These are phyloP conservation scores for Thymus mandschuricus DNA, from an alignment of 257 asterid species.

Conservation along the genomic window DNA sequence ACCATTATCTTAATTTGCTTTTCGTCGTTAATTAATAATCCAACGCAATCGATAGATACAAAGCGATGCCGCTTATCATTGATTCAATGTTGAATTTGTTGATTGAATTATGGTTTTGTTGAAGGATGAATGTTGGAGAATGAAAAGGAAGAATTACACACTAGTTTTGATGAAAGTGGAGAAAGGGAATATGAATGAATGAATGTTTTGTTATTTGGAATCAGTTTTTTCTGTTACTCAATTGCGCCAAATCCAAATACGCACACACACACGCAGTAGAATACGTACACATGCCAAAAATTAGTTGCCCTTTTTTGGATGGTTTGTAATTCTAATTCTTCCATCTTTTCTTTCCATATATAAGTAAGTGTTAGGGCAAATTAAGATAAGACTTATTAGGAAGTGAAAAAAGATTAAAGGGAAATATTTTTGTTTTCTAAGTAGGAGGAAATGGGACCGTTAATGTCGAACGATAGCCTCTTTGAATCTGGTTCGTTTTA, in stretches of 20 bases:
- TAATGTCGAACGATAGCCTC: too few species aligned
- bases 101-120: constrained; percentile 2
- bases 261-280: too few species aligned
- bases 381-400: too few species aligned
- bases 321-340: background rate
- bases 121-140: constrained; percentile 32
- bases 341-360: too few species aligned
- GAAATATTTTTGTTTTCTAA: too few species aligned
- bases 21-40: background rate
- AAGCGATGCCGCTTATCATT: too few species aligned
- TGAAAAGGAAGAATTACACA: constrained; percentile 7
- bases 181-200: constrained; percentile 3
- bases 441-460: too few species aligned
- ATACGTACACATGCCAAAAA: constrained; percentile 20
- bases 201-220: background rate
- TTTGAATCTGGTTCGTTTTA: too few species aligned
- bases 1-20: constrained; percentile 8
- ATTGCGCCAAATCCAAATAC: too few species aligned
- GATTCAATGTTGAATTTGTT: background rate
- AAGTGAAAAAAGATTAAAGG: too few species aligned
- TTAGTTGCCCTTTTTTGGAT: constrained; percentile 15
- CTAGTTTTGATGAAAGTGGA: background rate
- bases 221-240: background rate
- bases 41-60: too few species aligned
- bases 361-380: too few species aligned